Evolutionary conservation across 176 grass and related monocot genomes (phyloP).

Genomic region (Panicum miliaceum): DNA sequence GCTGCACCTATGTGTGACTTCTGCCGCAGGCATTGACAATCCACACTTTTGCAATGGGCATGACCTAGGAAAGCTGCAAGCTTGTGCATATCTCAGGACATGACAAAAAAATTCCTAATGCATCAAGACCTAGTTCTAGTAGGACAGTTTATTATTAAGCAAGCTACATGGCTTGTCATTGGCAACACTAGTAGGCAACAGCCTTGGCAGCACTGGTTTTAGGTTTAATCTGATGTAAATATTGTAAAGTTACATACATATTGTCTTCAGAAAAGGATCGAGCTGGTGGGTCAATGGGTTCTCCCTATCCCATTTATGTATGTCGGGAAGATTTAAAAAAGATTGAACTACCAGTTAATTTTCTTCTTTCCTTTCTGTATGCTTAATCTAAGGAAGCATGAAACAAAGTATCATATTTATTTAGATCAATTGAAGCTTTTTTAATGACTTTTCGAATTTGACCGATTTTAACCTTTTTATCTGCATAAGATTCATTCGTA

Average conservation of each 20-base stretch:
- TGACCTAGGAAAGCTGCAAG: neutral
- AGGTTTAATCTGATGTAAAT: too few species aligned
- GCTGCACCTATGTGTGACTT: neutral
- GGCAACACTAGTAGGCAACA: neutral
- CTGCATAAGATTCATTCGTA: neutral
- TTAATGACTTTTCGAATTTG: conserved; percentile 17
- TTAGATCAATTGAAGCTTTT: conserved; percentile 21
- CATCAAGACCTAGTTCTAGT: neutral
- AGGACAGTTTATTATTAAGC: neutral
- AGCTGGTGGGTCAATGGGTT: neutral
- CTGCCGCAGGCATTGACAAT: neutral
- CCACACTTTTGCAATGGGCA: neutral
- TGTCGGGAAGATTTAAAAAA: neutral
- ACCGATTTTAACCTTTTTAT: conserved; percentile 19
- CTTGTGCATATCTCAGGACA: neutral
- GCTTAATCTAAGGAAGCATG: conserved; percentile 16
- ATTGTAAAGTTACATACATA: too few species aligned
- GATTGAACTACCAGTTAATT: neutral
- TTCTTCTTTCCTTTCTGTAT: neutral
- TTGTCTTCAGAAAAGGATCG: neutral
- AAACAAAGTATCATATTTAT: neutral
- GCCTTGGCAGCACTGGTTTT: too few species aligned
- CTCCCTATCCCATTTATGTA: neutral
- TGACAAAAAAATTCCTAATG: neutral
- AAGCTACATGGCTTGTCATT: neutral